Conservation (phyloP, 2,329 filamentous ascomycete genomes). For the Seiridium unicorne region DNA sequence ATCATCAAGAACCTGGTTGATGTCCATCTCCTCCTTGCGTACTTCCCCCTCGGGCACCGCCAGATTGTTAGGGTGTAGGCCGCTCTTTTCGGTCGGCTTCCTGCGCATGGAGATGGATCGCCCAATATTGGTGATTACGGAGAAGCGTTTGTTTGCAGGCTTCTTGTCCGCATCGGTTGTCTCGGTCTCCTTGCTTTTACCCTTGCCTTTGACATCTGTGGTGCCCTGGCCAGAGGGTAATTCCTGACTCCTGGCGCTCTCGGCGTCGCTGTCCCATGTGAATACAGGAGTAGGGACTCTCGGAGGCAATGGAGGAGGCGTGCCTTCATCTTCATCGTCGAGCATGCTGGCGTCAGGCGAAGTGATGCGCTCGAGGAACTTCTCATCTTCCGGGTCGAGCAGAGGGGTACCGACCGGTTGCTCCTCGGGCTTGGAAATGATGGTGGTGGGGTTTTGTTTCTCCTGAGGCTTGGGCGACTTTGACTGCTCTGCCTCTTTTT, state of each 20-base stretch:
- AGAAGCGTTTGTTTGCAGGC: conserved; percentile 36
- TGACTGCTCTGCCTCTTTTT: conserved; percentile 14
- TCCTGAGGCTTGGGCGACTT: conserved; percentile 6
- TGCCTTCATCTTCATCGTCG: conserved; percentile 38
- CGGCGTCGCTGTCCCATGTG: conserved; percentile 43
- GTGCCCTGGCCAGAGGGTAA: not conserved
- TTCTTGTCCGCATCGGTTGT: conserved; percentile 28
- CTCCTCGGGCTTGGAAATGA: conserved; percentile 24
- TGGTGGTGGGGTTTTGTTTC: conserved; percentile 18
- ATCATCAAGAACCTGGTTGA: conserved; percentile 76
- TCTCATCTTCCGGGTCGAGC: conserved; percentile 55
- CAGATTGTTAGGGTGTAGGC: conserved; percentile 20
- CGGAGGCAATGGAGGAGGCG: conserved; percentile 54
- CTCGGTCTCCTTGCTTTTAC: conserved; percentile 25
- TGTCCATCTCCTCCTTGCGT: conserved; percentile 63
- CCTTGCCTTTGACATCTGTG: conserved; percentile 16
- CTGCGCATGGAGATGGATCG: conserved; percentile 26
- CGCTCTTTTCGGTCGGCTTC: conserved; percentile 21
- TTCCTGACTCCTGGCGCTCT: conserved; percentile 29
- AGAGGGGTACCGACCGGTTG: conserved; percentile 37
- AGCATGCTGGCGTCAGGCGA: conserved; percentile 24
- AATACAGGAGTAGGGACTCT: conserved; percentile 49
- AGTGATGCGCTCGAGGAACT: conserved; percentile 56
- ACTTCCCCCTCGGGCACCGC: conserved; percentile 39
- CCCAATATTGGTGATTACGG: conserved; percentile 32